Percentiles rank a stretch among this genome's conserved stretches.
These are phyloP conservation scores for Aspergillus tamarii DNA, from an alignment of 2,329 filamentous ascomycete genomes.

Conservation along the genomic window DNA sequence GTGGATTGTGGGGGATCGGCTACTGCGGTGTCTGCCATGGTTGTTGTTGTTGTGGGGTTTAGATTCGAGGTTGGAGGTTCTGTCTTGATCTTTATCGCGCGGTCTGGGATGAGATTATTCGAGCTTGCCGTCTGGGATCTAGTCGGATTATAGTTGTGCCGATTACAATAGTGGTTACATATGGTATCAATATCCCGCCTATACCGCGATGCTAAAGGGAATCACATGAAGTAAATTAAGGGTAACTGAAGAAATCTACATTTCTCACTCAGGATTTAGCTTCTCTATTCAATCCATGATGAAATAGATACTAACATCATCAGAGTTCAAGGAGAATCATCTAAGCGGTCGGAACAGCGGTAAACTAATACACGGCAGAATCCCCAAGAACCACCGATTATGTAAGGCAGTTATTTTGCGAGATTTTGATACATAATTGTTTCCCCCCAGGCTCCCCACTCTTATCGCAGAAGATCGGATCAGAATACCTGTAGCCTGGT, in stretches of 20 bases:
- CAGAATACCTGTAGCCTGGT: neutral
- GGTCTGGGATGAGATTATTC: neutral
- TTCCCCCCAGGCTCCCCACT: neutral
- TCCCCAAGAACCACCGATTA: neutral
- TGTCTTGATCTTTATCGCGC: neutral
- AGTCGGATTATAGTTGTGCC: neutral
- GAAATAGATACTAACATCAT: neutral
- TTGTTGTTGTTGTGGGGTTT: constrained; percentile 6
- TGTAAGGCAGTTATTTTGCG: constrained; percentile 4
- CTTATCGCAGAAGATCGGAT: constrained; percentile 2
- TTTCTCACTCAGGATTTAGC: neutral
- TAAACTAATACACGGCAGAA: neutral
- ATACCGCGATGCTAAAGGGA: too few species aligned
- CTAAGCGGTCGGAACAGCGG: neutral
- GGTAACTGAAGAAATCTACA: neutral
- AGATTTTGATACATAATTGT: constrained; percentile 2
- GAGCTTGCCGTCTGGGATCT: neutral
- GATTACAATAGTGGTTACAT: neutral
- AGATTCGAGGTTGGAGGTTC: neutral
- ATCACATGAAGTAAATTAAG: neutral
- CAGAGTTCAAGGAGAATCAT: neutral
- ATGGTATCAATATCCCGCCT: neutral
- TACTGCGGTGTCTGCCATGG: constrained; percentile 34
- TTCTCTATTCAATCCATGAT: neutral
- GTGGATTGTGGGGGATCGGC: constrained; percentile 46